Conservation (phyloP, 768 basidiomycete species). For the Megacollybia marginata region DNA sequence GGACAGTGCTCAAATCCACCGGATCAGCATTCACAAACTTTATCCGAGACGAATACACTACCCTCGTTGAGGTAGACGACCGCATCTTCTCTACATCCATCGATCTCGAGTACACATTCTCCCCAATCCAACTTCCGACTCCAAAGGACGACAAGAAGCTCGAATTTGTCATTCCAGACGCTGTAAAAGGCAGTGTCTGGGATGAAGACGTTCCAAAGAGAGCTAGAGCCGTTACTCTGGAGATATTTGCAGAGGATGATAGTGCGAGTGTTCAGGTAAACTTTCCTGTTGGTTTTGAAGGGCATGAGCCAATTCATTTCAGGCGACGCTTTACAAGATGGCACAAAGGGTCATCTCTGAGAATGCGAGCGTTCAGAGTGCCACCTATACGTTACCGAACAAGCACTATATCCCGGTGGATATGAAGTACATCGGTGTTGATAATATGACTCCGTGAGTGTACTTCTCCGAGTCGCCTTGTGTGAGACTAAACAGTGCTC, state of each 20-base stretch:
- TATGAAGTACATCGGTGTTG: conserved; percentile 65
- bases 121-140: conserved; percentile 33
- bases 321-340: conserved; percentile 94
- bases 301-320: conserved; percentile 3
- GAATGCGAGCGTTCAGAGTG: conserved; percentile 49
- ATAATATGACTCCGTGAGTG: conserved; percentile 58
- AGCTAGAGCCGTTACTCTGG: conserved; percentile 62
- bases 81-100: conserved; percentile 88
- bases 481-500: conserved; percentile 4
- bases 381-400: conserved; percentile 80
- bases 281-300: conserved; percentile 1
- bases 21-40: conserved; percentile 83
- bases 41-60: conserved; percentile 83
- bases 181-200: conserved; percentile 45
- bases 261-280: conserved; percentile 88
- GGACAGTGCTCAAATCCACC: conserved; percentile 78
- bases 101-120: conserved; percentile 66
- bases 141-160: conserved; percentile 48
- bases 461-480: conserved; percentile 12
- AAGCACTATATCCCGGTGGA: conserved; percentile 92
- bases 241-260: conserved; percentile 80
- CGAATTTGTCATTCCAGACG: conserved; percentile 36
- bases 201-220: conserved; percentile 46
- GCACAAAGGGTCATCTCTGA: conserved; percentile 63
- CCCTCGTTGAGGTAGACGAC: conserved; percentile 75